Base-by-base conservation (phyloP, 192 early-diverging fungal species). In the Thoreauomyces humboldtii region DNA sequence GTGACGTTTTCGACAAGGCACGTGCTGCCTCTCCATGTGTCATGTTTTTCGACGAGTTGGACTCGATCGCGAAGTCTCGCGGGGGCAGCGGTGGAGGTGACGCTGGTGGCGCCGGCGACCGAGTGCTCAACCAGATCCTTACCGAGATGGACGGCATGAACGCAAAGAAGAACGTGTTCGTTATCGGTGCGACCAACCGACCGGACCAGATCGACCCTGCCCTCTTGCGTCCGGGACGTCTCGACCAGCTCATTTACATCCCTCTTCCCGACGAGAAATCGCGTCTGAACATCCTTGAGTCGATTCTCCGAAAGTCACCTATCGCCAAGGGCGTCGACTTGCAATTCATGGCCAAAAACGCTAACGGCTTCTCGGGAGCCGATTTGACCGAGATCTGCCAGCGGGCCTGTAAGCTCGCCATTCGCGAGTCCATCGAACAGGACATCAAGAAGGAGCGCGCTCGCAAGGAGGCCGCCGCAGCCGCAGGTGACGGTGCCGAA, bases 61-160 rank as follows among this genome's bases (percentile, higher is more conserved):
- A 99, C 79, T 95, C 94, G 33, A 88, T 98, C 71, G 95, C 95
- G 72, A 96, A 96, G 81, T 87, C 94, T 21, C 92, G 96, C 75
- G 44, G 44, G 5, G 96, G 92, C 36, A 77, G 77, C 19, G 77
- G 78, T 15, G 59, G 59, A 0, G 96, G 96, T 52, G 95, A 95
- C 71, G 89, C 81, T 21, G 91, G 91, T 33, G 96, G 95, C 71
- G 91, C 94, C 28, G 92, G 94, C 46, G 96, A 98, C 71, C 92
- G 96, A 79, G 95, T 99, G 21, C 84, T 99, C 33, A 99, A 98
- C 83, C 95, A 98, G 83, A 93, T 99, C 63, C 79, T 99, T 65
- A 98, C 96, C 12, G 96, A 98, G 77, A 98, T 99, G 94, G 96
- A 99, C 67, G 96, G 96, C 69, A 99, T 99, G 96, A 95, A 95